Base-by-base conservation (phyloP, 352 stramenopile species). In the Paralagenidium karlingii region DNA sequence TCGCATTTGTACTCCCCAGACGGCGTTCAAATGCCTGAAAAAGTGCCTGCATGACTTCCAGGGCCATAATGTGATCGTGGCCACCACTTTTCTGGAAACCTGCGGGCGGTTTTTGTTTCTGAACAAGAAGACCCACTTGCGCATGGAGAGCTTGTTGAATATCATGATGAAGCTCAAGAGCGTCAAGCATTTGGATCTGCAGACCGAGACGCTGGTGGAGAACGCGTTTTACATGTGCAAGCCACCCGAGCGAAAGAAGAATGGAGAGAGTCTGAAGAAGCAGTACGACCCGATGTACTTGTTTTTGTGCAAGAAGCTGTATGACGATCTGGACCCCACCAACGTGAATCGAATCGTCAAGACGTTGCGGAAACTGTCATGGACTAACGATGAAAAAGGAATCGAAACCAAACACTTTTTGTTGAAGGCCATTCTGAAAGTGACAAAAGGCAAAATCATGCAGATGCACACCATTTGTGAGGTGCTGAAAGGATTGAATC, bases 141-240 rank as follows among this genome's bases (percentile, higher is more conserved):
- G 87, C 36, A 84, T 94, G 18, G 69, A 74, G 11, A 78, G 67
- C n/a, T 83, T 96, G 39, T 75, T 99, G 40, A 78, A 87, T 22
- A 80, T 94, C 24, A 97, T 98, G 79, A 96, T 96, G 76, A 91
- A 92, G 45, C 73, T 98, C 6, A 97, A 96, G 48, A 86, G 89
- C 32, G 92, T 88, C 5, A 98, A 95, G 54, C 71, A 94, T 49
- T 50, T 96, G 9, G 84, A 95, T 43, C 60, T 73, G 0, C 69
- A 90, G 24, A 52, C 84, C 2, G 83, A 94, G 47, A 91, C 82
- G 15, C 60, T 96, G 2, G 76, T 96, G 11, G 69, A 94, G 47
- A 95, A 96, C 50, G 87, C 85, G 5, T 96, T 89, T 50, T 95
- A 94, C 58, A 93, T 91, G 61, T 94, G 85, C 56, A 89, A 87